These are phyloP conservation scores for Metschnikowia similis DNA, from an alignment of 805 yeast species.

Conservation along the genomic window DNA sequence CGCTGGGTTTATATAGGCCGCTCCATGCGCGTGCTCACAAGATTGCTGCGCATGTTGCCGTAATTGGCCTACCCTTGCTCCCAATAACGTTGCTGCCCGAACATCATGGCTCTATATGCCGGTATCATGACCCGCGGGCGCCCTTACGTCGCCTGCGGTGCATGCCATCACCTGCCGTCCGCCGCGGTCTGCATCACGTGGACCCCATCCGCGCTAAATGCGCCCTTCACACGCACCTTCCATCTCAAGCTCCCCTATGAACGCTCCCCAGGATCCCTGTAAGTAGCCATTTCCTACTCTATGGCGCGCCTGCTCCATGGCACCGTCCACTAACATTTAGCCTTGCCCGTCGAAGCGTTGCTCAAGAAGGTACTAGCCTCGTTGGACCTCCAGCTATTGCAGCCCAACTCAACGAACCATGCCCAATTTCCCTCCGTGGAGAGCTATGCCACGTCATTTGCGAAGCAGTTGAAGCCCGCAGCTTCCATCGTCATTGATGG, in stretches of 20 bases:
- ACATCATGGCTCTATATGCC: not conserved
- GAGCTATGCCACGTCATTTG: constrained; percentile 40
- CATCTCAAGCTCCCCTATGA: constrained; percentile 3
- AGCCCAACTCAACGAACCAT: constrained; percentile 13
- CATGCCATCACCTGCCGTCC: too few species aligned
- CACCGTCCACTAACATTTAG: constrained; percentile 16
- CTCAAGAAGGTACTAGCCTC: constrained; percentile 31
- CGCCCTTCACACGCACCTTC: too few species aligned
- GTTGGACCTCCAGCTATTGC: constrained; percentile 33
- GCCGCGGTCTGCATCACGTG: not conserved
- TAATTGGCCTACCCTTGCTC: not conserved
- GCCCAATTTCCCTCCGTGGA: constrained; percentile 30
- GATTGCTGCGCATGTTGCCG: not conserved
- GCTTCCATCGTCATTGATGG: constrained; percentile 59
- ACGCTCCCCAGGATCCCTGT: constrained; percentile 21
- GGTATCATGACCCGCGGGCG: not conserved
- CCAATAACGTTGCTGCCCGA: not conserved
- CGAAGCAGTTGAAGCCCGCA: constrained; percentile 47
- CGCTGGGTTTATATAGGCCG: not conserved
- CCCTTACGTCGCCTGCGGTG: too few species aligned
- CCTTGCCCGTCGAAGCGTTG: constrained; percentile 38
- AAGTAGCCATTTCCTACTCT: constrained; percentile 10
- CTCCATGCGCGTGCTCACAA: not conserved
- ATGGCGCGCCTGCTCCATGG: not conserved
- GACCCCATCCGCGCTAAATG: too few species aligned